Conservation (phyloP, 257 asterid species). For the Jaltomata sinuosa region DNA sequence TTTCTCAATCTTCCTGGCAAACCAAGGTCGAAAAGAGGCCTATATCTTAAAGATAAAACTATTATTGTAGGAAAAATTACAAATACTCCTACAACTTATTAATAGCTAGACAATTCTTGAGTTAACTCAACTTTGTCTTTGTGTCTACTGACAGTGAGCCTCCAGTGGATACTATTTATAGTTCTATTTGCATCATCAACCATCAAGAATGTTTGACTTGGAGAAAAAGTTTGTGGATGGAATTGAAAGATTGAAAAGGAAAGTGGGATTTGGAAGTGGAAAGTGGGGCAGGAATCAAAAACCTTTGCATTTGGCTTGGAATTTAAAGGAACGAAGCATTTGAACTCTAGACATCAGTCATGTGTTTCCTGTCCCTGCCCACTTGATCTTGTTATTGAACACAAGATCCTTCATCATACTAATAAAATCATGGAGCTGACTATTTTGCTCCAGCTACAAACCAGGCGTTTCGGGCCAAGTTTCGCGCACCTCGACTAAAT, state of each 20-base stretch:
- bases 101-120: neutral
- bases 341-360: conserved; percentile 22
- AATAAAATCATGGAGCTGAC: conserved; percentile 15
- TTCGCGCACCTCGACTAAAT: too few species aligned
- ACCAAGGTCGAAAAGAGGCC: neutral
- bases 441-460: neutral
- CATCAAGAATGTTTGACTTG: conserved; percentile 36
- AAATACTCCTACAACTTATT: neutral
- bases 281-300: conserved; percentile 33
- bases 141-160: neutral
- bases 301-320: conserved; percentile 13
- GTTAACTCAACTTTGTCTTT: neutral
- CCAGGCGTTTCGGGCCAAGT: too few species aligned
- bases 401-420: conserved; percentile 11
- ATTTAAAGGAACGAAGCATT: conserved; percentile 7
- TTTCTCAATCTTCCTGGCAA: neutral
- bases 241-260: conserved; percentile 11
- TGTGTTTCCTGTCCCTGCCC: conserved; percentile 36
- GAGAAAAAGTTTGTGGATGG: conserved; percentile 35
- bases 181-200: neutral
- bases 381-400: conserved; percentile 23
- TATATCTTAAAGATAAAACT: neutral
- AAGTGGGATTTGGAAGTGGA: conserved; percentile 28
- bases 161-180: neutral
- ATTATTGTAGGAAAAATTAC: neutral